phyloP scores from a whole-genome alignment of 179 eudicot genomes.

The Heliamphora pulchella region DNA sequence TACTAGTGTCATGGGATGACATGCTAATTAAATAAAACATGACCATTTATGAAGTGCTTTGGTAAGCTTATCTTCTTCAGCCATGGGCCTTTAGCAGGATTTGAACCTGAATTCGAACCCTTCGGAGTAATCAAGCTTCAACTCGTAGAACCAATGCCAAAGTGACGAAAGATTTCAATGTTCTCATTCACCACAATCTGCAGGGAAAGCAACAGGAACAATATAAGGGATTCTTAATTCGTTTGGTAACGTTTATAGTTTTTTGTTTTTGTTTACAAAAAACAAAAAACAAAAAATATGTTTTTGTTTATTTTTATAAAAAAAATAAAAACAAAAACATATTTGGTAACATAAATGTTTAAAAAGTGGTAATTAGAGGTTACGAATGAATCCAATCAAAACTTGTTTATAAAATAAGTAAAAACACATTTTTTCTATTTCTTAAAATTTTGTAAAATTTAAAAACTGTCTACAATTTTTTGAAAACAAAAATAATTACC shows the following conservation, averaged over 20 bases:
- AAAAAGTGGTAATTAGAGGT: no score
- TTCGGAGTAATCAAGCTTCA: not conserved
- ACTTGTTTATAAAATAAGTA: no score
- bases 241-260: no score
- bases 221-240: not conserved
- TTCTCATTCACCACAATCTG: constrained; percentile 14
- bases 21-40: not conserved
- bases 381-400: no score
- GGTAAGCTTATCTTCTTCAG: not conserved
- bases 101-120: not conserved
- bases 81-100: no score
- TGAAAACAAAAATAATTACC: no score
- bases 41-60: not conserved
- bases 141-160: not conserved
- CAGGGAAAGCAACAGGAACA: not conserved
- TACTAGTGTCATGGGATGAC: not conserved
- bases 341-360: no score
- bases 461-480: no score
- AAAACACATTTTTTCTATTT: no score
- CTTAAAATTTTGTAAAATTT: no score
- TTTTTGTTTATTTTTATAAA: no score
- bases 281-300: not conserved
- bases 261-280: not conserved
- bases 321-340: no score
- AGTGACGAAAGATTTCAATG: not conserved